A percentile compares a stretch with the other conserved stretches of the same genome.
Evolutionary conservation across 306 rosid genomes (phyloP).

Genomic region (Malus asiatica): DNA sequence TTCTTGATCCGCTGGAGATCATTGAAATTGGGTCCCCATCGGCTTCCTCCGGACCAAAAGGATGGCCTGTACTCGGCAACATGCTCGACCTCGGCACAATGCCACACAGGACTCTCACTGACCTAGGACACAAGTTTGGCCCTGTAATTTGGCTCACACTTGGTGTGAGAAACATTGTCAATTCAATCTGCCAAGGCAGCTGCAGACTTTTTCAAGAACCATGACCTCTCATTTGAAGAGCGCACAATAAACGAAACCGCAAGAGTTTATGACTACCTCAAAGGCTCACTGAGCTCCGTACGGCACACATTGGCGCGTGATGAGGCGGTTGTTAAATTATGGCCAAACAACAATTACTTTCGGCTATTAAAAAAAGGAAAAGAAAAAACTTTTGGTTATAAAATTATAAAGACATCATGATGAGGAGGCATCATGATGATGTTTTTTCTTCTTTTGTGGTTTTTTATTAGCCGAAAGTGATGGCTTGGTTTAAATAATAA

Average conservation of each 20-base stretch:
- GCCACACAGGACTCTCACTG: conserved; percentile 48
- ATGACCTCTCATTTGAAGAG: conserved; percentile 8
- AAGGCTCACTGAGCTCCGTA: conserved; percentile 58
- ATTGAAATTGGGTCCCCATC: background rate
- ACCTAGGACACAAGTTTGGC: conserved; percentile 15
- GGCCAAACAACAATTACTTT: too few species aligned
- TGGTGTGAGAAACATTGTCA: background rate
- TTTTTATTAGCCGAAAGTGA: too few species aligned
- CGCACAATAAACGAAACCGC: conserved; percentile 40
- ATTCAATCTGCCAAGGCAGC: background rate
- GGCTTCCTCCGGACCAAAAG: conserved; percentile 50
- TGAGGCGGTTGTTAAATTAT: too few species aligned
- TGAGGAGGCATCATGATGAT: too few species aligned
- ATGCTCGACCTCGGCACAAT: conserved; percentile 53
- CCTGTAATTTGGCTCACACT: background rate
- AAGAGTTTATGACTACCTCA: conserved; percentile 41
- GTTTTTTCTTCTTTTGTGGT: too few species aligned
- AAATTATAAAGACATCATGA: too few species aligned
- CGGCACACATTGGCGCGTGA: conserved; percentile 56
- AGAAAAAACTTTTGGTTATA: too few species aligned
- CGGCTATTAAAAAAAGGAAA: too few species aligned
- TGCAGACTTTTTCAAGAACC: background rate
- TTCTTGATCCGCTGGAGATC: conserved; percentile 9
- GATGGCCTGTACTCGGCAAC: conserved; percentile 70
- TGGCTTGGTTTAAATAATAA: too few species aligned